A percentile compares a stretch with the other conserved stretches of the same genome.
These are phyloP conservation scores for Leucogyrophana mollusca DNA, from an alignment of 768 basidiomycete genomes.

Conservation along the genomic window DNA sequence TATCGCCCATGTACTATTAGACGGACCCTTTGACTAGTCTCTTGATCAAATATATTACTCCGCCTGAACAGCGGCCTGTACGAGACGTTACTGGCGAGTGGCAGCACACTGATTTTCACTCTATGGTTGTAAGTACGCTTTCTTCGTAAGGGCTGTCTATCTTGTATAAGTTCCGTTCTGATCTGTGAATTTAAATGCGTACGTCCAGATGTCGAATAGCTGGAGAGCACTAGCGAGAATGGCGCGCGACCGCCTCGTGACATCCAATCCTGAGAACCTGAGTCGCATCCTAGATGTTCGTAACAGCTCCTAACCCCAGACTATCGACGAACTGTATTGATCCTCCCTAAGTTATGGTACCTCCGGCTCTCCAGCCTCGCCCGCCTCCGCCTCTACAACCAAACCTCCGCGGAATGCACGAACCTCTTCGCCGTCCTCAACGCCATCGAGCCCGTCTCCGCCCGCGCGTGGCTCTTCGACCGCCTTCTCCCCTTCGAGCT, in stretches of 20 bases:
- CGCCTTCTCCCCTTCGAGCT: constrained; percentile 45
- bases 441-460: constrained; percentile 49
- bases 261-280: constrained; percentile 67
- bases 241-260: constrained; percentile 77
- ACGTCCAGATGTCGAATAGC: constrained; percentile 76
- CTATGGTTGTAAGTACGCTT: constrained; percentile 66
- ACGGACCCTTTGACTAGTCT: constrained; percentile 82
- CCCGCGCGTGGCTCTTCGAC: constrained; percentile 56
- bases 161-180: constrained; percentile 4
- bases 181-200: constrained; percentile 14
- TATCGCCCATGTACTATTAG: constrained; percentile 51
- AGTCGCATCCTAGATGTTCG: constrained; percentile 65
- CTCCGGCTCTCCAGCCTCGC: constrained; percentile 77
- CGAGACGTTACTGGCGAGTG: constrained; percentile 78
- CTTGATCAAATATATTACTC: constrained; percentile 79
- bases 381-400: constrained; percentile 81
- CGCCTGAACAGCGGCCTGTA: constrained; percentile 69
- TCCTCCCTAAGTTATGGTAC: constrained; percentile 68
- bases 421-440: constrained; percentile 75
- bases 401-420: constrained; percentile 80
- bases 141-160: constrained; percentile 4
- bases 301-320: constrained; percentile 1
- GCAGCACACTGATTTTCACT: constrained; percentile 69
- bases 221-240: constrained; percentile 84
- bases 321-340: not conserved